phyloP scores from a whole-genome alignment of 164 flowering plant species.

The Chloranthus sessilifolius region DNA sequence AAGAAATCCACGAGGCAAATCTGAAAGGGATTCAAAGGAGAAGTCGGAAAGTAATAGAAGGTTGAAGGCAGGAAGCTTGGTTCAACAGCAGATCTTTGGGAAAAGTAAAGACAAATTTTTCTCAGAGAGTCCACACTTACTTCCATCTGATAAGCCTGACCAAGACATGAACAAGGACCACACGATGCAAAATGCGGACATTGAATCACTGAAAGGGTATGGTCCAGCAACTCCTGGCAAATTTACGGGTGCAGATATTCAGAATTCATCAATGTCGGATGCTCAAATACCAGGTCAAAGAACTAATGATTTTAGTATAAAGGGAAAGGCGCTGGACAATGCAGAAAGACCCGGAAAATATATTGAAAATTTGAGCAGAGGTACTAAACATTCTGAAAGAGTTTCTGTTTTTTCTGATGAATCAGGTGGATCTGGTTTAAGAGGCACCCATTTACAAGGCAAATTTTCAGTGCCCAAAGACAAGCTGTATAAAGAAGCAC shows the following conservation, averaged over 20 bases:
- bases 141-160: constrained; percentile 31
- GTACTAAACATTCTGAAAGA: constrained; percentile 33
- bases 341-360: constrained; percentile 34
- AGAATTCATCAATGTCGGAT: constrained; percentile 20
- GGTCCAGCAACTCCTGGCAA: constrained; percentile 26
- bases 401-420: constrained; percentile 15
- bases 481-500: constrained; percentile 31
- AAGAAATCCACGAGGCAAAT: constrained; percentile 32
- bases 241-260: constrained; percentile 10
- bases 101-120: constrained; percentile 20
- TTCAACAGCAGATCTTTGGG: constrained; percentile 27
- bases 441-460: constrained; percentile 20
- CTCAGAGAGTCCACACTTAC: constrained; percentile 16
- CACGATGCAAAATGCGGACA: background rate
- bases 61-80: constrained; percentile 32
- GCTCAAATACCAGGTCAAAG: constrained; percentile 33
- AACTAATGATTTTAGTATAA: constrained; percentile 25
- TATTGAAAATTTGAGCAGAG: constrained; percentile 28
- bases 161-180: constrained; percentile 25
- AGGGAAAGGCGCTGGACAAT: constrained; percentile 27
- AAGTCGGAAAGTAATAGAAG: constrained; percentile 41
- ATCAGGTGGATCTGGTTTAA: constrained; percentile 15
- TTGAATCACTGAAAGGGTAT: constrained; percentile 26
- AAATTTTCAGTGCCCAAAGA: constrained; percentile 29
- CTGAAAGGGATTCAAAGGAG: constrained; percentile 48